Conservation (phyloP, 169 alveolate species). For the Cryptosporidium canis region DNA sequence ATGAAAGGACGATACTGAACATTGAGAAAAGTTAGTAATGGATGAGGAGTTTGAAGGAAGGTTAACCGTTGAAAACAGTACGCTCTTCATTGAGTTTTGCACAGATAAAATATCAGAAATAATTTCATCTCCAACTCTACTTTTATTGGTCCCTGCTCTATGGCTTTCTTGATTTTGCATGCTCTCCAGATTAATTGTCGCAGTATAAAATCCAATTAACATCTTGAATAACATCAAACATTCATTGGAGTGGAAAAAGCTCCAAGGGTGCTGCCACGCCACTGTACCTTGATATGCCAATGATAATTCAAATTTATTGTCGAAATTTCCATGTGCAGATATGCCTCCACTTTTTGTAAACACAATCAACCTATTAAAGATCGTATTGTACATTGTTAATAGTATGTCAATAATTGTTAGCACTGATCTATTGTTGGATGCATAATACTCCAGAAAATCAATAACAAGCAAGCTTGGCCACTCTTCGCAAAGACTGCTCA, state of each 20-base stretch:
- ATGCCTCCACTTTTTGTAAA: slow-evolving; percentile 61
- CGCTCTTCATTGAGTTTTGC: slow-evolving; percentile 24
- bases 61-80: neutral
- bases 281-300: slow-evolving; percentile 68
- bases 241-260: slow-evolving; percentile 65
- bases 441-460: slow-evolving; percentile 61
- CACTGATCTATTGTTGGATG: slow-evolving; percentile 38
- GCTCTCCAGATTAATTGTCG: slow-evolving; percentile 15
- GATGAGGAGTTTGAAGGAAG: slow-evolving; percentile 19
- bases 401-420: slow-evolving; percentile 44
- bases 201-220: slow-evolving; percentile 67
- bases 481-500: slow-evolving; percentile 52
- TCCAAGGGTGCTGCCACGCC: slow-evolving; percentile 72
- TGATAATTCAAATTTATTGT: slow-evolving; percentile 62
- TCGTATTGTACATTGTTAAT: slow-evolving; percentile 55
- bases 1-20: neutral
- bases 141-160: neutral
- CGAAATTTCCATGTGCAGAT: slow-evolving; percentile 58
- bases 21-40: slow-evolving; percentile 7
- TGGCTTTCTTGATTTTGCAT: neutral
- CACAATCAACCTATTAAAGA: slow-evolving; percentile 45
- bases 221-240: slow-evolving; percentile 51
- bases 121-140: slow-evolving; percentile 28
- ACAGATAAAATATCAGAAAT: slow-evolving; percentile 32
- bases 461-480: slow-evolving; percentile 71